phyloP scores from a whole-genome alignment of 768 basidiomycete genomes.

The Pisolithus marmoratus region DNA sequence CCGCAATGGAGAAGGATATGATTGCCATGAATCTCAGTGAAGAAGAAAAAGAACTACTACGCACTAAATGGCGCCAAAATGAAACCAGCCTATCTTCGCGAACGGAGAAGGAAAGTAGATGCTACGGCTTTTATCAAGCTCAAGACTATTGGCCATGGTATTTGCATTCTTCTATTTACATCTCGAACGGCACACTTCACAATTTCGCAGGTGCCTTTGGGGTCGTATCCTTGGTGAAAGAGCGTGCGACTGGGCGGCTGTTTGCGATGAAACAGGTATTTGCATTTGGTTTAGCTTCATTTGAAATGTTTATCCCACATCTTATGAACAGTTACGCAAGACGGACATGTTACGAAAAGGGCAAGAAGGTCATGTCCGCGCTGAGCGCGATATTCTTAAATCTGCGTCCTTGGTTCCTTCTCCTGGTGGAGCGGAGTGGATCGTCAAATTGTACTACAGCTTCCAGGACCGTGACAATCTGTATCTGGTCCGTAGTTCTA shows the following conservation, averaged over 20 bases:
- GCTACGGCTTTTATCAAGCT: constrained; percentile 82
- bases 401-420: constrained; percentile 79
- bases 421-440: constrained; percentile 81
- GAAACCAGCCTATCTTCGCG: constrained; percentile 89
- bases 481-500: constrained; percentile 69
- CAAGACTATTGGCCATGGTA: constrained; percentile 93
- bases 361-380: constrained; percentile 95
- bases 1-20: constrained; percentile 89
- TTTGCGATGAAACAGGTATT: constrained; percentile 96
- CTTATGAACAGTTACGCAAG: constrained; percentile 61
- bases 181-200: constrained; percentile 11
- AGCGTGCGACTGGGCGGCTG: constrained; percentile 70
- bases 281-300: constrained; percentile 21
- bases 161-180: constrained; percentile 23
- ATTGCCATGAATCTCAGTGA: constrained; percentile 63
- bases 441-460: constrained; percentile 87
- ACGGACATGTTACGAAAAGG: constrained; percentile 93
- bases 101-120: constrained; percentile 75
- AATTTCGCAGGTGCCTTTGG: constrained; percentile 79
- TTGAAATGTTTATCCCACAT: constrained; percentile 22
- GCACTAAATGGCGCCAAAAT: constrained; percentile 76
- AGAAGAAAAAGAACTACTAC: constrained; percentile 62
- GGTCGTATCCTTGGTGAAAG: constrained; percentile 88
- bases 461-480: constrained; percentile 95
- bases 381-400: constrained; percentile 90